phyloP scores from a whole-genome alignment of 2,329 filamentous ascomycete species.

The Fusarium succisae region DNA sequence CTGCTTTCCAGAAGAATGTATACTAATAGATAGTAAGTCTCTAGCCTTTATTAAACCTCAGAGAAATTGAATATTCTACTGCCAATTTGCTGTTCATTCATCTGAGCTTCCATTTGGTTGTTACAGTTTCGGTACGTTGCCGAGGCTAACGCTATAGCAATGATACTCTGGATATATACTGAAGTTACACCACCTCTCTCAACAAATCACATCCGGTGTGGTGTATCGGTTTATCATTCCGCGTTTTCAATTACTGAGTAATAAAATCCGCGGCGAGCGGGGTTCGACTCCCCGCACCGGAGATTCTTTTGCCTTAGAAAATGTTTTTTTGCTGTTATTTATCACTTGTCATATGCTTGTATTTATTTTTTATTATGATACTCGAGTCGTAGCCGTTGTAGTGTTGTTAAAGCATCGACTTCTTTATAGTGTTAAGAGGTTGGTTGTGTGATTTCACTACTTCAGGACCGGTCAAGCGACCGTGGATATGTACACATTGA shows the following conservation, averaged over 20 bases:
- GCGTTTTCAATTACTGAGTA: slow-evolving; percentile 5
- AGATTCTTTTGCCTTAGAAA: background rate
- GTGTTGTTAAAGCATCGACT: no score
- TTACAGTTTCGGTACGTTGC: background rate
- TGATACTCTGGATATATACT: fast-evolving
- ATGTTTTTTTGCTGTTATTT: background rate
- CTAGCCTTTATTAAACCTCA: background rate
- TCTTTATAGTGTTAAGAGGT: no score
- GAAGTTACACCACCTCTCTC: fast-evolving
- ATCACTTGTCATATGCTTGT: background rate
- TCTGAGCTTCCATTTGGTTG: background rate
- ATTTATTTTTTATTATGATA: background rate
- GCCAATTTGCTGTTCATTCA: background rate
- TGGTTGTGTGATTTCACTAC: background rate
- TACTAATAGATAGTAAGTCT: background rate
- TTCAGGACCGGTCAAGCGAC: background rate
- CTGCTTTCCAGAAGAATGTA: background rate
- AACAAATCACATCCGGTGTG: slow-evolving; percentile 16
- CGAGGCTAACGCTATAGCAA: no score
- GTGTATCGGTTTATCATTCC: slow-evolving; percentile 30
- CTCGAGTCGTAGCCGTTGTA: background rate
- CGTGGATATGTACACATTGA: fast-evolving
- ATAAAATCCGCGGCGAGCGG: slow-evolving; percentile 18
- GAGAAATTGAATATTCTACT: no score
- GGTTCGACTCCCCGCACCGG: slow-evolving; percentile 29